Evolutionary conservation across 139 green algal species (phyloP).

Genomic region (Micromonas commoda): DNA sequence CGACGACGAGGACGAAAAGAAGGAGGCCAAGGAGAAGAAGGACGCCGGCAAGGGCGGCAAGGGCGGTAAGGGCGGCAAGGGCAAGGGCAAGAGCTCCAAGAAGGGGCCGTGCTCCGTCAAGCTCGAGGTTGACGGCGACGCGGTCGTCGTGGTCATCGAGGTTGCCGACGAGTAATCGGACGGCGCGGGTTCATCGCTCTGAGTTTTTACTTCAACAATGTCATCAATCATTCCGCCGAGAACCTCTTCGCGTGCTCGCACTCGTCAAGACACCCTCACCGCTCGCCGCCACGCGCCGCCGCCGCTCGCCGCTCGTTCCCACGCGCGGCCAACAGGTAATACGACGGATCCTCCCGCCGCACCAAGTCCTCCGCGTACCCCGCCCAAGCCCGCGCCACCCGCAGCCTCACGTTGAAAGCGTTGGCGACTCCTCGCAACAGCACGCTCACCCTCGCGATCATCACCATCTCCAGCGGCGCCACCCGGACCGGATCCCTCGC

Average conservation of each 20-base stretch:
- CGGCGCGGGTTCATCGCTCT: background rate
- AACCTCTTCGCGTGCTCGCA: too few species aligned
- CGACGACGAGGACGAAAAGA: constrained; percentile 17
- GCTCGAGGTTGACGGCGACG: background rate
- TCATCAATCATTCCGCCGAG: too few species aligned
- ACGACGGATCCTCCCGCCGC: background rate
- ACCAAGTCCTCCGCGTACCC: background rate
- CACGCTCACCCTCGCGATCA: constrained; percentile 25
- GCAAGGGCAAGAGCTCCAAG: background rate
- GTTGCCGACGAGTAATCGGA: background rate
- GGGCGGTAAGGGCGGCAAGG: background rate
- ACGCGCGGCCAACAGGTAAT: background rate
- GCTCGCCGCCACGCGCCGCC: too few species aligned
- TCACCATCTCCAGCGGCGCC: constrained; percentile 22
- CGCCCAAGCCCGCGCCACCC: background rate
- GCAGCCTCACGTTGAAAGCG: constrained; percentile 21
- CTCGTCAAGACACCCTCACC: too few species aligned
- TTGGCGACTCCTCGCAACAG: constrained; percentile 23
- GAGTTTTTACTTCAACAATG: too few species aligned
- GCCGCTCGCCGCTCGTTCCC: too few species aligned
- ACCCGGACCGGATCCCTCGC: constrained; percentile 24
- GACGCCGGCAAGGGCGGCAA: background rate
- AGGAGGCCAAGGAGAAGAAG: constrained; percentile 14
- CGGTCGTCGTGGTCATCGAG: background rate
- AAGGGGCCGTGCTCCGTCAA: background rate